Evolutionary conservation across 1,284 basidiomycete genomes (phyloP).

Genomic region (Trichosporon faecale): DNA sequence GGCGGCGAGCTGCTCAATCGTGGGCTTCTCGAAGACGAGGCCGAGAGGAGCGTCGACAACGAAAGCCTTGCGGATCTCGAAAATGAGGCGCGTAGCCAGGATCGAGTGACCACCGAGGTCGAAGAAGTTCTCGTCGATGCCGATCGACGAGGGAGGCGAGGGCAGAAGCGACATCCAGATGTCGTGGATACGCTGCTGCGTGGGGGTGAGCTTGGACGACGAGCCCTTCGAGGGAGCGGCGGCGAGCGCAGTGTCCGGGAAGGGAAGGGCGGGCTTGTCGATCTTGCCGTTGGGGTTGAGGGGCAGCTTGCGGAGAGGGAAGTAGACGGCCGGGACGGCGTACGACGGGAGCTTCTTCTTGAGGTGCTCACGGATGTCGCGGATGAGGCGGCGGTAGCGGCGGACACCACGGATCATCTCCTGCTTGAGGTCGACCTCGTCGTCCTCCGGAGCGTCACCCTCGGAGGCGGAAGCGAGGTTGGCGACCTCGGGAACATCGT

Average conservation of each 20-base stretch:
- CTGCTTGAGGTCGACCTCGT: slow-evolving; percentile 52
- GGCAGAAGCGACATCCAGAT: slow-evolving; percentile 85
- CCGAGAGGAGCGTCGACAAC: slow-evolving; percentile 89
- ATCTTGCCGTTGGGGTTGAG: slow-evolving; percentile 99
- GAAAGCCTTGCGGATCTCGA: slow-evolving; percentile 91
- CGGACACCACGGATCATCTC: slow-evolving; percentile 69
- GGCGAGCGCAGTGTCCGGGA: slow-evolving; percentile 91
- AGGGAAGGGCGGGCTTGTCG: slow-evolving; percentile 96
- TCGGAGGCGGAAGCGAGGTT: slow-evolving; percentile 68
- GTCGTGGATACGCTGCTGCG: slow-evolving; percentile 73
- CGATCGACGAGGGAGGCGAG: slow-evolving; percentile 71
- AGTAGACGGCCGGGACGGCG: slow-evolving; percentile 89
- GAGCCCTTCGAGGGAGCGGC: slow-evolving; percentile 52
- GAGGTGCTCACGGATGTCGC: slow-evolving; percentile 89
- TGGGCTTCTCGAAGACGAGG: slow-evolving; percentile 89
- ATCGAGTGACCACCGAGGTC: slow-evolving; percentile 99
- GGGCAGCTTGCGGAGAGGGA: slow-evolving; percentile 91
- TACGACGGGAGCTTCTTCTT: slow-evolving; percentile 97
- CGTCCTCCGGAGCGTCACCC: slow-evolving; percentile 60
- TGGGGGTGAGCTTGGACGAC: slow-evolving; percentile 58
- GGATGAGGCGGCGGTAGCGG: slow-evolving; percentile 82
- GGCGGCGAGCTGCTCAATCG: slow-evolving; percentile 72
- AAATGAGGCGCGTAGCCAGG: slow-evolving; percentile 92
- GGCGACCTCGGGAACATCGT: slow-evolving; percentile 65
- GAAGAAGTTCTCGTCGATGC: slow-evolving; percentile 93